Evolutionary conservation across 23 red algal species (phyloP), one percentile per base, ranked within the genome.

Genomic region (Pyropia yezoensis): DNA sequence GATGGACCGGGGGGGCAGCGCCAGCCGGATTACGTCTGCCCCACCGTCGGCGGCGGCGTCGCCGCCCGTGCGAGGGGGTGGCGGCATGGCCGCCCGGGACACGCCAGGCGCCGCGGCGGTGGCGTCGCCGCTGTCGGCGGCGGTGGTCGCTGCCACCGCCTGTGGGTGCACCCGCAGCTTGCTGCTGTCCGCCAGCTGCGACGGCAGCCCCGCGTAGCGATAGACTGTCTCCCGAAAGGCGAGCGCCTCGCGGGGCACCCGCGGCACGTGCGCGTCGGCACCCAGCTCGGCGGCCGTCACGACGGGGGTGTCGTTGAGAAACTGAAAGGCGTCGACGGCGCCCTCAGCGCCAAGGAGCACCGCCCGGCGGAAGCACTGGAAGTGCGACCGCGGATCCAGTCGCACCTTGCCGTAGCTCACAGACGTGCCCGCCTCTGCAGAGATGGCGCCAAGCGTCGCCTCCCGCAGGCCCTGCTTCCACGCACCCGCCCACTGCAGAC

Each of bases 401-500:
- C 82, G 82, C 15, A 87, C 26, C 57, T 77, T 76, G 18, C 56
- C n/a, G 24, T 76, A 54, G 51, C 39, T 23, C 1, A 87, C 75
- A 1, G 61, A 58, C 18, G 63, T 87, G 52, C 82, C 82, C 12
- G 71, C 47, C 82, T 87, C 69, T 15, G 47, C 50, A 27, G 62
- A 25, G 17, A 87, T 17, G 20, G 61, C 51, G 13, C 62, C 53
- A 16, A 87, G 24, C 19, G 82, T 87, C 30, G 58, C 71, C 14
- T 87, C 63, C 30, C 82, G 82, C 33, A 87, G 68, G 18, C 82
- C 82, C 63, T 52, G 33, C 47, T 76, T 65, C 82, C 82, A 87
- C 2, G 53, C 61, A 7, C 63, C 30, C 52, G 66, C 20, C 59
- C 76, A 87, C 9, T 75, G 62, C 25, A 63, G 76, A 1, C 70